Conservation (phyloP, 768 basidiomycete genomes). For the Epithele typhae region DNA sequence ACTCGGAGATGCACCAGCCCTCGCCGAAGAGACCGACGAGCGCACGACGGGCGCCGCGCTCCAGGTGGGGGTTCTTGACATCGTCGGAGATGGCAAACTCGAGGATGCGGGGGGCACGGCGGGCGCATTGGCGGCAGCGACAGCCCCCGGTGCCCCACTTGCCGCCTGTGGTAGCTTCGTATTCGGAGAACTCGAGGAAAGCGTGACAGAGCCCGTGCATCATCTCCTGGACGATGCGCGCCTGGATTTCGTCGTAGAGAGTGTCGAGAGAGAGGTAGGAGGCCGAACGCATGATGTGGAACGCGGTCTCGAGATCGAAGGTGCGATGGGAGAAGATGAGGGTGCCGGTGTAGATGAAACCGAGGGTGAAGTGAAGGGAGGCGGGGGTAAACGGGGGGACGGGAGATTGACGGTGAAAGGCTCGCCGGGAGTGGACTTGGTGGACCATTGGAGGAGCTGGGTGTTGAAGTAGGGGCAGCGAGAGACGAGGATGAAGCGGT, state of each 20-base stretch:
- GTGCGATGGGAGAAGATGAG: slow-evolving; percentile 89
- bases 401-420: slow-evolving; percentile 67
- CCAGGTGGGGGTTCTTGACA: slow-evolving; percentile 67
- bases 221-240: slow-evolving; percentile 83
- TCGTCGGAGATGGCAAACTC: slow-evolving; percentile 77
- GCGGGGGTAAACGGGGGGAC: slow-evolving; percentile 95
- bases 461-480: slow-evolving; percentile 85
- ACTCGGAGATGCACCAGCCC: slow-evolving; percentile 83
- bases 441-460: slow-evolving; percentile 67
- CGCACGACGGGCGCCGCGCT: slow-evolving; percentile 67
- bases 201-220: slow-evolving; percentile 87
- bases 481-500: slow-evolving; percentile 89
- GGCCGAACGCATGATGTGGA: slow-evolving; percentile 83
- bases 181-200: slow-evolving; percentile 73
- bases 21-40: slow-evolving; percentile 84
- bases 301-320: slow-evolving; percentile 89
- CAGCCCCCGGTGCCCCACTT: slow-evolving; percentile 85
- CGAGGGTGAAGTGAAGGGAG: slow-evolving; percentile 89
- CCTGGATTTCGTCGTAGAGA: slow-evolving; percentile 76
- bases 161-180: slow-evolving; percentile 67
- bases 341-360: slow-evolving; percentile 93
- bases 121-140: slow-evolving; percentile 77
- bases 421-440: slow-evolving; percentile 35
- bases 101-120: slow-evolving; percentile 77
- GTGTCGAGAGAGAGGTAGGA: slow-evolving; percentile 71